Conservation (phyloP, 768 basidiomycete species). For the Rhizopogon rudus region DNA sequence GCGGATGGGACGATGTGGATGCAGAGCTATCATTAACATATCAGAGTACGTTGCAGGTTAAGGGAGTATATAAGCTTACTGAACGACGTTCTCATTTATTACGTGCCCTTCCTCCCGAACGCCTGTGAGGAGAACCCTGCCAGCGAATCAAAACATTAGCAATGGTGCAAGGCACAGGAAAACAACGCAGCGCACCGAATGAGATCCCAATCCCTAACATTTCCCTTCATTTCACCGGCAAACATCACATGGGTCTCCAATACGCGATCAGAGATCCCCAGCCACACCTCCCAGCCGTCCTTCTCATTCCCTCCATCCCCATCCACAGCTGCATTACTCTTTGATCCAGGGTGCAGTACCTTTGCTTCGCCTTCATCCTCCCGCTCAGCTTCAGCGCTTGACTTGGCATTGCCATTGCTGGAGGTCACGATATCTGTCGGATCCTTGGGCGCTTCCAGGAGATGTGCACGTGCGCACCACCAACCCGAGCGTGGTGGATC, state of each 20-base stretch:
- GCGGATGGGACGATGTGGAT: no score
- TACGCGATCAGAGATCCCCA: conserved; percentile 34
- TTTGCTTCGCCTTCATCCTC: neutral
- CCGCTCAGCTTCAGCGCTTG: neutral
- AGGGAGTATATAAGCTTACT: neutral
- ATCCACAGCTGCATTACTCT: neutral
- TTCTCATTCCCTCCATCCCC: neutral
- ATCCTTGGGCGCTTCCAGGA: conserved; percentile 32
- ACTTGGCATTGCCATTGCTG: neutral
- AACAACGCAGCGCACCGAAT: conserved; percentile 11
- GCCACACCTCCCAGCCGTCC: neutral
- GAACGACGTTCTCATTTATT: neutral
- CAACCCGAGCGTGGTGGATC: conserved; percentile 30
- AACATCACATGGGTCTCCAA: conserved; percentile 60
- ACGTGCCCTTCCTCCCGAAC: neutral
- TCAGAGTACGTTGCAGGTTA: neutral
- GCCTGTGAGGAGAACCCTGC: neutral
- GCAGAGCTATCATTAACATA: no score
- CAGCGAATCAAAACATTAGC: neutral
- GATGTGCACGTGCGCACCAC: conserved; percentile 11
- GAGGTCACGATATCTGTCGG: conserved; percentile 1
- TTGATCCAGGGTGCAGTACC: neutral
- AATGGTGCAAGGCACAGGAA: neutral
- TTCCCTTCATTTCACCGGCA: conserved; percentile 38
- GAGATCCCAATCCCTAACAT: conserved; percentile 64